Conservation (phyloP, 2,329 filamentous ascomycete species). For the Ceratocystiopsis brevicomis region DNA sequence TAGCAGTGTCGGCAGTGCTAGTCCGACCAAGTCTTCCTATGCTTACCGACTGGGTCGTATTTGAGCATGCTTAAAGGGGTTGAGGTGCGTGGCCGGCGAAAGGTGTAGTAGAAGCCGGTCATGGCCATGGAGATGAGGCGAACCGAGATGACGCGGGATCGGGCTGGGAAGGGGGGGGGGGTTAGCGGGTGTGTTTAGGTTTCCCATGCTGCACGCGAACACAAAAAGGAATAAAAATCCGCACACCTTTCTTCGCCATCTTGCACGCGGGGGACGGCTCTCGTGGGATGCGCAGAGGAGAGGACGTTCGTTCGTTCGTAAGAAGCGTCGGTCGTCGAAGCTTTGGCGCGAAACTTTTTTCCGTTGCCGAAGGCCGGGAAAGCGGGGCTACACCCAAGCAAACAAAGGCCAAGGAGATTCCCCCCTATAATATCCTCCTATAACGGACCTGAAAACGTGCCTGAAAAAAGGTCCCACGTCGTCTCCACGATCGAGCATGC, state of each 20-base stretch:
- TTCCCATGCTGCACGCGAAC: too few species aligned
- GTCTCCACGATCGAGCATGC: too few species aligned
- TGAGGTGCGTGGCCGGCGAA: constrained; percentile 62
- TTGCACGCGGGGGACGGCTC: not conserved
- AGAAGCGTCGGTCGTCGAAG: not conserved
- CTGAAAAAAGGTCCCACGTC: too few species aligned
- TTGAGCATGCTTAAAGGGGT: constrained; percentile 92
- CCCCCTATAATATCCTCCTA: too few species aligned
- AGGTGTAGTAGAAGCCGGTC: constrained; percentile 93
- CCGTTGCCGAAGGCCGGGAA: too few species aligned
- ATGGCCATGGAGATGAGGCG: constrained; percentile 96
- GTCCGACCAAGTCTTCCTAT: too few species aligned
- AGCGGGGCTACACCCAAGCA: too few species aligned
- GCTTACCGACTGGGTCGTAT: constrained; percentile 82
- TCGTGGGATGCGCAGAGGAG: not conserved
- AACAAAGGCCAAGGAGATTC: too few species aligned
- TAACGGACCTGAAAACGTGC: too few species aligned
- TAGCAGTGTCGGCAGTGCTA: too few species aligned
- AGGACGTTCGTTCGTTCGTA: not conserved
- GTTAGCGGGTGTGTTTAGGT: not conserved
- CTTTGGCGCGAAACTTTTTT: constrained; percentile 5
- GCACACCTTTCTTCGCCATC: constrained; percentile 21
- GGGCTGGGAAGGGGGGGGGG: constrained; percentile 35
- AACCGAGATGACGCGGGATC: constrained; percentile 82
- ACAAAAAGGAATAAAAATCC: not conserved